Percentiles rank a stretch among this genome's conserved stretches.
Conservation (phyloP, 2,329 filamentous ascomycete genomes). For the Seiridium cupressi region DNA sequence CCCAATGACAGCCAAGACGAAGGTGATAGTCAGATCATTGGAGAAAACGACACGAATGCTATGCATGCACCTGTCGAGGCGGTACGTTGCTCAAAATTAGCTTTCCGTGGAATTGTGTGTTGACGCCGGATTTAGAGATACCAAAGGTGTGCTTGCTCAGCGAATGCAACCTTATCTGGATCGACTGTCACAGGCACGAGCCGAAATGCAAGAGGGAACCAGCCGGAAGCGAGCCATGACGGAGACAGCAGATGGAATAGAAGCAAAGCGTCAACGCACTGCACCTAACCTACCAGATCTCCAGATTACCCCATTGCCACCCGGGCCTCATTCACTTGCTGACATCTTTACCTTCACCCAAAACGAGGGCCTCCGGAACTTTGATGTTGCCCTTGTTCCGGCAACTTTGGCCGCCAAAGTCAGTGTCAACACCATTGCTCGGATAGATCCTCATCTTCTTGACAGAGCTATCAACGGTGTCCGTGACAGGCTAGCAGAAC, state of each 20-base stretch:
- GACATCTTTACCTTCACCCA: constrained; percentile 84
- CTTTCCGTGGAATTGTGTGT: background rate
- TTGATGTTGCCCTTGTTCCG: constrained; percentile 79
- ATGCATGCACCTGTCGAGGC: constrained; percentile 78
- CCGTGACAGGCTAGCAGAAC: constrained; percentile 44
- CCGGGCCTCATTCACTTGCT: constrained; percentile 74
- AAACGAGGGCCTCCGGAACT: constrained; percentile 70
- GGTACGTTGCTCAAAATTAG: constrained; percentile 43
- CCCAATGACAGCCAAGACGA: constrained; percentile 74
- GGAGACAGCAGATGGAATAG: constrained; percentile 68
- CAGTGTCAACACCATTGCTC: constrained; percentile 72
- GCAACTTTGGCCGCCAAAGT: constrained; percentile 75
- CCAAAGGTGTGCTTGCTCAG: constrained; percentile 69
- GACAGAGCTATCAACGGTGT: constrained; percentile 70
- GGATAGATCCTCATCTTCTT: constrained; percentile 67
- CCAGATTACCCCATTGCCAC: constrained; percentile 67
- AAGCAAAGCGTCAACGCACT: constrained; percentile 78
- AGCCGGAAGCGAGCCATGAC: constrained; percentile 74
- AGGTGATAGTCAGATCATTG: constrained; percentile 87
- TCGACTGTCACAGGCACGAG: constrained; percentile 72
- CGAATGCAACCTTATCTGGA: constrained; percentile 89
- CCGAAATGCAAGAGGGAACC: constrained; percentile 77
- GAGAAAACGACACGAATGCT: constrained; percentile 88
- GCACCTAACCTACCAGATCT: constrained; percentile 40
- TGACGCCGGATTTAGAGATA: constrained; percentile 56